These are phyloP conservation scores for Stemphylium beticola DNA, from an alignment of 2,329 filamentous ascomycete species.

Conservation along the genomic window DNA sequence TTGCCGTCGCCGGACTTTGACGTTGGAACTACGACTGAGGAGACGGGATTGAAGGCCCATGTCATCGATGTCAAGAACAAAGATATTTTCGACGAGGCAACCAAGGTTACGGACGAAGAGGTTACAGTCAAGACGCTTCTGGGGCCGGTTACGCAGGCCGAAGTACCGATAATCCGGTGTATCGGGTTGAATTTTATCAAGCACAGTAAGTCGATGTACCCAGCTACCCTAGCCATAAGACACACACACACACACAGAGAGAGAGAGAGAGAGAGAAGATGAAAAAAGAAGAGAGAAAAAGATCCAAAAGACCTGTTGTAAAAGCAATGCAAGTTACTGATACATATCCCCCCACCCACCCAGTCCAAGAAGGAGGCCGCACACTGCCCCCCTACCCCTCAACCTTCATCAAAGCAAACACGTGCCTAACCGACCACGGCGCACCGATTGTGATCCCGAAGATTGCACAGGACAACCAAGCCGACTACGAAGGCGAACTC, in stretches of 20 bases:
- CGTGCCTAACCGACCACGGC: slow-evolving; percentile 49
- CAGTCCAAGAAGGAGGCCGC: slow-evolving; percentile 60
- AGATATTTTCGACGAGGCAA: slow-evolving; percentile 59
- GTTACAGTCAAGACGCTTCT: slow-evolving; percentile 62
- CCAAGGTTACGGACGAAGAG: slow-evolving; percentile 60
- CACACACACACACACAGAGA: too few relatives aligned
- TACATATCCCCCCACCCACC: not conserved
- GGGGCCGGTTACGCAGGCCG: slow-evolving; percentile 57
- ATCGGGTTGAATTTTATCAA: slow-evolving; percentile 67
- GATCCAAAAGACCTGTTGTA: not conserved
- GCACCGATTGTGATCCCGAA: slow-evolving; percentile 56
- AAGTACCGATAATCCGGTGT: slow-evolving; percentile 64
- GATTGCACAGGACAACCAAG: slow-evolving; percentile 56
- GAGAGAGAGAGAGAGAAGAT: too few relatives aligned
- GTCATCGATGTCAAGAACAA: slow-evolving; percentile 56
- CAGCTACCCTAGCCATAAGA: too few relatives aligned
- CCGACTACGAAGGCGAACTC: slow-evolving; percentile 51
- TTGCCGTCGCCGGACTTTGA: slow-evolving; percentile 55
- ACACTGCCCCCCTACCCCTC: slow-evolving; percentile 58
- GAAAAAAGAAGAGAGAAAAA: too few relatives aligned
- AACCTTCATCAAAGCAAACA: slow-evolving; percentile 59
- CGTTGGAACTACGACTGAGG: slow-evolving; percentile 55
- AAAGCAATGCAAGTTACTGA: not conserved
- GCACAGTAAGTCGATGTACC: slow-evolving; percentile 51
- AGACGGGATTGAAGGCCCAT: slow-evolving; percentile 59